Conservation (phyloP, 2,329 filamentous ascomycete species). For the Pseudocercospora crystallina region DNA sequence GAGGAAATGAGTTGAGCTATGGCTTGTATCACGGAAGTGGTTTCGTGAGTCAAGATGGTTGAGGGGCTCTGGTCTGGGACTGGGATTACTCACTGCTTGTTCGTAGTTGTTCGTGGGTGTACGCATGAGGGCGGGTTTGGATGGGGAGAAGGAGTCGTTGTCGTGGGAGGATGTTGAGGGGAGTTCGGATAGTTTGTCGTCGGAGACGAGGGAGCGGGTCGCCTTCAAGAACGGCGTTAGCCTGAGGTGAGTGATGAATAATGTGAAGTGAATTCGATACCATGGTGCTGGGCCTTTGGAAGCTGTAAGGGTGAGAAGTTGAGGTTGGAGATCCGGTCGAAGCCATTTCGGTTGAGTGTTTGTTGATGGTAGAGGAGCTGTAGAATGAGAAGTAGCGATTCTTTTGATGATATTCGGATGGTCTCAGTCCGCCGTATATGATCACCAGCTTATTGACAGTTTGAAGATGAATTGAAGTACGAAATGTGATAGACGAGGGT, state of each 20-base stretch:
- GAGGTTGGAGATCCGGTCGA: slow-evolving; percentile 12
- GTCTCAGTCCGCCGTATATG: too few relatives aligned
- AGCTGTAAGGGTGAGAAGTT: slow-evolving; percentile 12
- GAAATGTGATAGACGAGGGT: too few relatives aligned
- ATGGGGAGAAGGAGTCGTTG: slow-evolving; percentile 5
- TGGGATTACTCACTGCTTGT: slow-evolving; percentile 24
- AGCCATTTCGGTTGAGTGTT: background rate
- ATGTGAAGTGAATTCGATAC: slow-evolving; percentile 1
- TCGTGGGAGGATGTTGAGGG: slow-evolving; percentile 20
- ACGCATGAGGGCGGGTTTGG: slow-evolving; percentile 16
- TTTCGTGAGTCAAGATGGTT: too few relatives aligned
- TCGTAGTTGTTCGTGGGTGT: slow-evolving; percentile 32
- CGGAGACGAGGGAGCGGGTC: slow-evolving; percentile 20
- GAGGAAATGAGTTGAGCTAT: too few relatives aligned
- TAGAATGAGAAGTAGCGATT: too few relatives aligned
- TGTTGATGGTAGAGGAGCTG: background rate
- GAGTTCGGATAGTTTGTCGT: slow-evolving; percentile 18
- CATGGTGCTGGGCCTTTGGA: slow-evolving; percentile 14
- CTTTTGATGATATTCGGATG: too few relatives aligned
- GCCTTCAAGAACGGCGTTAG: slow-evolving; percentile 13
- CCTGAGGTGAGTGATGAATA: too few relatives aligned
- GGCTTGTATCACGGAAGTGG: too few relatives aligned
- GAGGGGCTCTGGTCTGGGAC: too few relatives aligned
- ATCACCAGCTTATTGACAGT: too few relatives aligned
- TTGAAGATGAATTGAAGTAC: too few relatives aligned